Percentiles rank a stretch among this genome's conserved stretches.
Evolutionary conservation across 306 rosid genomes (phyloP).

Genomic region (Quillaja saponaria): DNA sequence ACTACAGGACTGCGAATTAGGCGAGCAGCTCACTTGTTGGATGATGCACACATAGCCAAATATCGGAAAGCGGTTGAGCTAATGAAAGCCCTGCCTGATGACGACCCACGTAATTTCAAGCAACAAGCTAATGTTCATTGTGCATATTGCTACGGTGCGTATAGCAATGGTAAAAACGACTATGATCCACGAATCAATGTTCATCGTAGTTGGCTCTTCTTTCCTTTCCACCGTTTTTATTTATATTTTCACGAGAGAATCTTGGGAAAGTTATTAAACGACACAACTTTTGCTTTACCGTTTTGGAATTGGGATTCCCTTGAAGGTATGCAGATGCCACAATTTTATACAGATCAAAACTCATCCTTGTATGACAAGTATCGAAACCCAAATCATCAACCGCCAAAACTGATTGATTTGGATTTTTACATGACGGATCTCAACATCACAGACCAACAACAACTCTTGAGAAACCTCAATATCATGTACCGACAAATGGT

Average conservation of each 20-base stretch:
- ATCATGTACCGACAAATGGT: background rate
- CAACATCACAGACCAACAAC: background rate
- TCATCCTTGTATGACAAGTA: background rate
- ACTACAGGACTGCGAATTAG: too few relatives aligned
- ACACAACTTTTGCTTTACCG: constrained; percentile 30
- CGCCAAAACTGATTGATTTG: constrained; percentile 14
- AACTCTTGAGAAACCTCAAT: background rate
- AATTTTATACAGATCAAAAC: background rate
- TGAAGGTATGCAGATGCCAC: constrained; percentile 21
- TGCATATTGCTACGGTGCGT: too few relatives aligned
- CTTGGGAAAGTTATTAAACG: constrained; percentile 24
- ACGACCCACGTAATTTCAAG: too few relatives aligned
- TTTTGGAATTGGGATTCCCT: constrained; percentile 37
- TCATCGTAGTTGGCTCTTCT: background rate
- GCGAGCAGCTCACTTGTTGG: too few relatives aligned
- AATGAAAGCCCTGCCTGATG: too few relatives aligned
- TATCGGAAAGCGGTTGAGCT: too few relatives aligned
- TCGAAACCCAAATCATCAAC: constrained; percentile 20
- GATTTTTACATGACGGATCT: background rate
- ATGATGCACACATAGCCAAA: too few relatives aligned
- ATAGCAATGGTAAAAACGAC: too few relatives aligned
- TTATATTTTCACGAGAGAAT: constrained; percentile 32
- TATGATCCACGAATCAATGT: too few relatives aligned
- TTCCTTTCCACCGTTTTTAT: constrained; percentile 29
- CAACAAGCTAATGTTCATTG: too few relatives aligned